Base-by-base conservation (phyloP, 2,329 filamentous ascomycete species). In the Pyrenophora teres region DNA sequence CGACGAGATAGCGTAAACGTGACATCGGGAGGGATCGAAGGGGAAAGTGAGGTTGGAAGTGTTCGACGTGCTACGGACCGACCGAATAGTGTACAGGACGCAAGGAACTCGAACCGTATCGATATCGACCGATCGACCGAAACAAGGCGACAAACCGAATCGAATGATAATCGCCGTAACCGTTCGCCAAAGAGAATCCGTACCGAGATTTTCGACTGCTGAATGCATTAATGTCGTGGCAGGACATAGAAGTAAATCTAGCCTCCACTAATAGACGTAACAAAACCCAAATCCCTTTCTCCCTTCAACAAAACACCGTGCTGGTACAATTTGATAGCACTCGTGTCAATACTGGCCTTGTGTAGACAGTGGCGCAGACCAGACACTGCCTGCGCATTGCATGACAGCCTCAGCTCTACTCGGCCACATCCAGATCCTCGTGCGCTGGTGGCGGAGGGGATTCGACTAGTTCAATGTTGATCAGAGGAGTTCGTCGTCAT, bases 371-470 rank as follows among this genome's bases (percentile, higher is more conserved):
- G 50, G 40, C 49, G 18, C 48, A 59, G 47, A 25, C 40, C 45
- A 25, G 42, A 41, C 21, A 38, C 50, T 58, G 56, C 46, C 36
- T 48, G 50, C 43, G 50, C 49, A 39, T 47, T 55, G 53, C 51
- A 54, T 32, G 50, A 53, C 59, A 60, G 43, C 40, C 47, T 38
- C 50, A 45, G 18, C 18, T 58, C 59, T 74, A 86, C 78, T 97
- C 94, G 69, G 92, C 93, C 71, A 94, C 92, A 75, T 99, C 94
- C 72, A 97, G 84, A 72, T 99, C 94, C 74, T 99, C 94, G 70
- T 96, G 91, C 65, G 86, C 87, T 59, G 62, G 50, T 6, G 90
- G 87, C 58, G 90, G 85, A 63, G 90, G 88, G 67, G 89, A 90
- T 63, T 95, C 91, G 67, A 88, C 78, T 71, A 83, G 10, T 13